phyloP scores from a whole-genome alignment of 2,329 filamentous ascomycete genomes.

The Verticillium zaregamsianum region DNA sequence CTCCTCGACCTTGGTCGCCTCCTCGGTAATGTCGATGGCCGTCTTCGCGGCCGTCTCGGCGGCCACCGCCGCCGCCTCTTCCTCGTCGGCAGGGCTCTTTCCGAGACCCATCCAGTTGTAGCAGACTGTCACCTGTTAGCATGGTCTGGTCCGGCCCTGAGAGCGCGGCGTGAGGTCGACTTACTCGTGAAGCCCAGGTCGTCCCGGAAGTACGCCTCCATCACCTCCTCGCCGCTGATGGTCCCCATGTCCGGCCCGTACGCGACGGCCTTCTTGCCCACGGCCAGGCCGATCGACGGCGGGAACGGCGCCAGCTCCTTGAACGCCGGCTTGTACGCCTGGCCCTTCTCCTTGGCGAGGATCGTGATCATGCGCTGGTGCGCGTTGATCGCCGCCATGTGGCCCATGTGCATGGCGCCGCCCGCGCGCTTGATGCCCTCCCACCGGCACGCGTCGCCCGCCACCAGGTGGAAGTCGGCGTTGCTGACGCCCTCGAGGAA shows the following conservation, averaged over 20 bases:
- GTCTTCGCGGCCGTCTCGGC: not conserved
- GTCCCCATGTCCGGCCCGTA: slow-evolving; percentile 56
- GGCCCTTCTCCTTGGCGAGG: slow-evolving; percentile 15
- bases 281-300: slow-evolving; percentile 66
- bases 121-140: slow-evolving; percentile 36
- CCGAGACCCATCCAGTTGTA: slow-evolving; percentile 50
- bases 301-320: slow-evolving; percentile 49
- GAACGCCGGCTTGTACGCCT: slow-evolving; percentile 36
- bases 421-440: slow-evolving; percentile 78
- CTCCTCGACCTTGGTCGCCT: not conserved
- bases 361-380: slow-evolving; percentile 54
- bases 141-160: not conserved
- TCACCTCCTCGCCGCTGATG: slow-evolving; percentile 56
- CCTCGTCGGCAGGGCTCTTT: slow-evolving; percentile 1
- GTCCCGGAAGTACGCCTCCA: slow-evolving; percentile 61
- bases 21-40: not conserved
- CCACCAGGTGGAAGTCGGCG: slow-evolving; percentile 58
- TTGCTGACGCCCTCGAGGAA: slow-evolving; percentile 52
- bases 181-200: slow-evolving; percentile 63
- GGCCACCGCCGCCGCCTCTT: not conserved
- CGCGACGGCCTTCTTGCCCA: slow-evolving; percentile 65
- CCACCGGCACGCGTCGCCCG: slow-evolving; percentile 68
- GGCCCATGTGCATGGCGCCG: slow-evolving; percentile 70
- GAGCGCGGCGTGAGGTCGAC: slow-evolving; percentile 23
- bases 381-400: slow-evolving; percentile 62